Conservation (phyloP, 345 rosid genomes). For the Salix suchowensis region DNA sequence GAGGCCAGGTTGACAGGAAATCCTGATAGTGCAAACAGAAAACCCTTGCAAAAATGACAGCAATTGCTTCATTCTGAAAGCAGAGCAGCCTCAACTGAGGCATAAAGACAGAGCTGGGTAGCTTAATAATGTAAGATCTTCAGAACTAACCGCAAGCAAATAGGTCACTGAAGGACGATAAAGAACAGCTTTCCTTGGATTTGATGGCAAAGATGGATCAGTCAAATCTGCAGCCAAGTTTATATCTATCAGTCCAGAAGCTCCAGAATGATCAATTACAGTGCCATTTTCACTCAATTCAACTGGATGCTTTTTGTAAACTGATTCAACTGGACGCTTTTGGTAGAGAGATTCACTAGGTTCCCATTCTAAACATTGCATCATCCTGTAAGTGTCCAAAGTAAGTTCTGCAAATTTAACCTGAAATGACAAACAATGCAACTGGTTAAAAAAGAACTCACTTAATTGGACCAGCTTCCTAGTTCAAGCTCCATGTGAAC, state of each 20-base stretch:
- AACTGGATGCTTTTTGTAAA: slow-evolving; percentile 16
- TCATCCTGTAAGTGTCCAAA: slow-evolving; percentile 80
- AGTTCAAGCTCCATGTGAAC: slow-evolving; percentile 1
- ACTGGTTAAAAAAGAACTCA: background rate
- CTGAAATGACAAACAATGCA: slow-evolving; percentile 34
- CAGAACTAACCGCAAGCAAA: slow-evolving; percentile 74
- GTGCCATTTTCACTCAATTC: slow-evolving; percentile 72
- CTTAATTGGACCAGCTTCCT: background rate
- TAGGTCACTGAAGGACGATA: slow-evolving; percentile 87
- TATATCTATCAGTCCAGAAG: slow-evolving; percentile 81
- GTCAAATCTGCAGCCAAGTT: slow-evolving; percentile 66
- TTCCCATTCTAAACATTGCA: slow-evolving; percentile 98
- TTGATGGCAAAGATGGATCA: slow-evolving; percentile 70
- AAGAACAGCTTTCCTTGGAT: slow-evolving; percentile 87
- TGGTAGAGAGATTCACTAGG: slow-evolving; percentile 71
- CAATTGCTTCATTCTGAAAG: background rate
- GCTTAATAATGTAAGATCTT: slow-evolving; percentile 3
- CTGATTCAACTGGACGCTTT: slow-evolving; percentile 35
- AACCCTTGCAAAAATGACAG: background rate
- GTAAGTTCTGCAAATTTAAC: slow-evolving; percentile 94
- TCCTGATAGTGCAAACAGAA: slow-evolving; percentile 6
- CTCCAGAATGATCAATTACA: slow-evolving; percentile 58
- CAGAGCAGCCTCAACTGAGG: slow-evolving; percentile 2
- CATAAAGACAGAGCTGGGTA: background rate
- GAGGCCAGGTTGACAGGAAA: background rate